Evolutionary conservation across 495 filamentous ascomycete genomes (phyloP), one percentile per base, ranked within the genome.

Genomic region (Podospora pseudocomata): DNA sequence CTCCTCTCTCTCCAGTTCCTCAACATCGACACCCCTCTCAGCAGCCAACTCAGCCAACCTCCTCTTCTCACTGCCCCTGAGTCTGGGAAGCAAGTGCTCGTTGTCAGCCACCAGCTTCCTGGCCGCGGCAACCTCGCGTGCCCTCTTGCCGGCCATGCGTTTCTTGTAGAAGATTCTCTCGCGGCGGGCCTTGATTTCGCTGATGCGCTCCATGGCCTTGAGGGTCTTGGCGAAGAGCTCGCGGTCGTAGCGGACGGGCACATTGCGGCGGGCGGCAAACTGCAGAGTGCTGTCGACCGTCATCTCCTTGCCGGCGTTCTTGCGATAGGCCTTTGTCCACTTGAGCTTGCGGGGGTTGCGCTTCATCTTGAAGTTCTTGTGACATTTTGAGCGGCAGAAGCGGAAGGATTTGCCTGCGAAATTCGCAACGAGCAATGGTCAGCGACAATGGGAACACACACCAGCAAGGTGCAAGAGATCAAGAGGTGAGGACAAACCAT

Each of bases 301-400:
- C 90, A 97, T 94, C 80, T 97, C 92, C 79, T 93, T 93, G 76
- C 91, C 91, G 68, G 85, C 86, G 61, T 89, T 87, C 77, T 91
- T 89, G 79, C 92, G 90, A 76, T 88, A 88, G 67, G 87, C 84
- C 84, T 93, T 93, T 63, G 92, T 96, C 92, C 92, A 96, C 79
- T 91, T 92, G 75, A 96, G 85, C 80, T 91, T 89, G 69, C 86
- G 82, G 60, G 86, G 86, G 78, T 89, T 89, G 20, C 95, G 89
- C 89, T 97, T 97, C 92, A 96, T 97, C 83, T 97, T 97, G 88
- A 97, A 97, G 84, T 96, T 96, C 83, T 93, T 92, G 81, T 96
- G 92, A 84, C 94, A 97, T 85, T 97, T 97, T 68, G 85, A 88
- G 57, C 92, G 85, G 84, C 92, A 96, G 86, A 87, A 86, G 65